Base-by-base conservation (phyloP, 495 filamentous ascomycete species). In the Penicillium angulare region DNA sequence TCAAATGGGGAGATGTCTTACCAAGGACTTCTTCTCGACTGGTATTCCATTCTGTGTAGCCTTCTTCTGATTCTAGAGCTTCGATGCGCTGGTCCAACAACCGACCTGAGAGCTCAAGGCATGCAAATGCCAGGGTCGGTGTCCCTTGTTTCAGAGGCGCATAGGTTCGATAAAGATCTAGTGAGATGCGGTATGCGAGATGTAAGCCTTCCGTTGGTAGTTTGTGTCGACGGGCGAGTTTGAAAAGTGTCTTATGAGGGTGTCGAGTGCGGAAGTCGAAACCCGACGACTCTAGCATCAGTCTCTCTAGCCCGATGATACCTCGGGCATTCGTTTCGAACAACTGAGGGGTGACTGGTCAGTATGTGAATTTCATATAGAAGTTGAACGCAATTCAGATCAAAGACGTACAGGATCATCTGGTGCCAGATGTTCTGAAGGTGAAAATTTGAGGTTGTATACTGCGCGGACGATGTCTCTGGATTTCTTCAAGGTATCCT, bases 401-500 rank as follows among this genome's bases (percentile, higher is more conserved):
- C 27, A 3, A 15, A 12, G 27, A 45, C 60, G 47, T 67, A 95
- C 91, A 51, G 83, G 80, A 63, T 95, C 88, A 68, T 98, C 93
- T 0, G 89, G 80, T 5, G 86, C 86, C 36, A 92, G 78, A 49
- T 84, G 82, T 51, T 97, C 91, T 16, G 83, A 75, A 8, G 84
- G 75, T 7, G 85, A 50, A 22, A 81, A 70, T 61, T 88, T 90
- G 16, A 96, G 67, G 55, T 97, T 97, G 72, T 92, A 88, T 3
- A 87, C 86, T 6, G 91, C 91, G 52, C 89, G 93, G 5, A 97
- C 75, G 49, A 98, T 93, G 46, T 98, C 93, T 42, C 82, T 82
- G 15, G 90, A 95, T 72, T 97, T 97, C 72, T 98, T 97, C 39
- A 97, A 76, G 1, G 93, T 97, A 64, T 98, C 93, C 62, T 98